These are phyloP conservation scores for Neofusicoccum parvum DNA, from an alignment of 2,329 filamentous ascomycete species.

Conservation along the genomic window DNA sequence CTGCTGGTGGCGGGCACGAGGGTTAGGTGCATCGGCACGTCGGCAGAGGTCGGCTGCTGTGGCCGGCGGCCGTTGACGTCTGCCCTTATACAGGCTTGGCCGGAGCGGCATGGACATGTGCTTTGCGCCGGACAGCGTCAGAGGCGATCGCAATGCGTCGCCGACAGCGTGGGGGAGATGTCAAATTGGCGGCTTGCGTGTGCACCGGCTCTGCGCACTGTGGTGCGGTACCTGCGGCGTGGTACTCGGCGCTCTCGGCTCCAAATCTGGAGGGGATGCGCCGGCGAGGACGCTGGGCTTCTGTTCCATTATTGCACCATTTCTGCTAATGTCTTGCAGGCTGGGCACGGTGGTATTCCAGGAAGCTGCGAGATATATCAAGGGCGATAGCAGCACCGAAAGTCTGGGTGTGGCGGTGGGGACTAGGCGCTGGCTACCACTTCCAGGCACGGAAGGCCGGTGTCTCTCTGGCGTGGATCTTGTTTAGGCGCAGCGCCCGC, in stretches of 20 bases:
- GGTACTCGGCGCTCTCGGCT: constrained; percentile 14
- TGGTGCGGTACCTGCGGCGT: constrained; percentile 1
- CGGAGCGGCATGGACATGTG: neutral
- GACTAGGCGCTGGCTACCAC: neutral
- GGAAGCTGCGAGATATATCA: neutral
- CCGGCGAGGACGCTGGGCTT: neutral
- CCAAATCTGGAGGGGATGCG: neutral
- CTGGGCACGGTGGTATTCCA: neutral
- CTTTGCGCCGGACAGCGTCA: neutral
- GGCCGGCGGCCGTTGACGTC: neutral
- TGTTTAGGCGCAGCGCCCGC: neutral
- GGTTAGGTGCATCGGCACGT: neutral
- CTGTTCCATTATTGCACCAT: neutral
- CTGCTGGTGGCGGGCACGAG: neutral
- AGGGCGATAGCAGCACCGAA: neutral
- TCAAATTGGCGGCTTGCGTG: neutral
- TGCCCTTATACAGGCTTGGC: neutral
- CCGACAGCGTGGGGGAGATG: neutral
- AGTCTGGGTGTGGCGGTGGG: constrained; percentile 9
- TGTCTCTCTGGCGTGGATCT: too few species aligned
- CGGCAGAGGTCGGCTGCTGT: neutral
- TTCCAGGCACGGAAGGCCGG: constrained; percentile 7
- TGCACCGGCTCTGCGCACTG: neutral
- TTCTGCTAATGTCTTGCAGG: constrained; percentile 15
- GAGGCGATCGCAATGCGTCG: neutral